Base-by-base conservation (phyloP, 2,329 filamentous ascomycete genomes). In the Stachybotrys chlorohalonatus region DNA sequence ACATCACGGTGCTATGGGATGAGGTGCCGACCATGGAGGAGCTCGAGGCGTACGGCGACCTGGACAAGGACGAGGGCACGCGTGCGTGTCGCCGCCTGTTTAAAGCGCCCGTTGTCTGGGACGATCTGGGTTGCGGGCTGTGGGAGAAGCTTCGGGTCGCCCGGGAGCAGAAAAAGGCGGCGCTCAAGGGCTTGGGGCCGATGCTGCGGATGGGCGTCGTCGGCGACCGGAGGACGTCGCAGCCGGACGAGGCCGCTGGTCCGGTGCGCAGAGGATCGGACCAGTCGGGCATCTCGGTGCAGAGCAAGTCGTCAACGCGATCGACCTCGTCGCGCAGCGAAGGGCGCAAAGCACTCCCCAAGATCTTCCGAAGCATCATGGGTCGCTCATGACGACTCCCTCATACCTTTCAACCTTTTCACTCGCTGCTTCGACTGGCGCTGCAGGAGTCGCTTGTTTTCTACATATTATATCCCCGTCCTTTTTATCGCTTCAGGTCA, bases 101-200 rank as follows among this genome's bases (percentile, higher is more conserved):
- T 65, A 71, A 69, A 57, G 69, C 69, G 31, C 65, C 66, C 11
- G 69, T 72, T 46, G 66, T 72, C 42, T 72, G 69, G 69, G 69
- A 72, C 54, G 65, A 70, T 46, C 62, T 72, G 32, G 69, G 69
- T 42, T 67, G 64, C 52, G 62, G 64, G 39, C 63, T 72, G 42
- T 72, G 69, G 69, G 59, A 64, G 59, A 57, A 56, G 17, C 60
- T 66, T 24, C 55, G 56, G 47, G 59, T 54, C 7, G 49, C 58
- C 13, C 52, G 55, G 11, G 57, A 60, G 39, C 57, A 63, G 54
- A 55, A 54, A 42, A 56, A 47, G 36, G 32, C 55, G 45, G 57
- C 49, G 46, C 50, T 52, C 32, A 52, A 52, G 36, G 50, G 50
- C 16, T 32, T 52, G 32, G 50, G 50, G 7, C 50, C 50, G 11